A percentile compares a stretch with the other conserved stretches of the same genome.
These are phyloP conservation scores for Buxus sempervirens DNA, from an alignment of 164 flowering plant species.

Conservation along the genomic window DNA sequence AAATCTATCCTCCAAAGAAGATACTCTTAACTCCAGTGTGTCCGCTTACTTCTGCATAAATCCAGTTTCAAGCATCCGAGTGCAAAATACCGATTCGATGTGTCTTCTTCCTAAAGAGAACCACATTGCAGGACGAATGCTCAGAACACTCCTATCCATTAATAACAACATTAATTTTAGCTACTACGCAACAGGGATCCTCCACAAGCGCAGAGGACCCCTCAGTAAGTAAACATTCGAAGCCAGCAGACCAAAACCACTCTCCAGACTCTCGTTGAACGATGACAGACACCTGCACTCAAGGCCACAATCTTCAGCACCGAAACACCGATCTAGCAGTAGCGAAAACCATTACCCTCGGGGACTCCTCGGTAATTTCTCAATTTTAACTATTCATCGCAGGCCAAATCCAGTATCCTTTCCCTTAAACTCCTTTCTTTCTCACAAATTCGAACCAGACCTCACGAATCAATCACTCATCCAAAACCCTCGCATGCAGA, in stretches of 20 bases:
- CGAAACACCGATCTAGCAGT: neutral
- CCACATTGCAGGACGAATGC: conserved; percentile 8
- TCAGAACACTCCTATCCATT: conserved; percentile 5
- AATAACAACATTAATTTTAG: conserved; percentile 1
- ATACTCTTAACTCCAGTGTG: neutral
- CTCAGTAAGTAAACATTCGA: conserved; percentile 37
- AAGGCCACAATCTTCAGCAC: neutral
- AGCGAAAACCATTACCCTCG: neutral
- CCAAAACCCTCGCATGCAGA: neutral
- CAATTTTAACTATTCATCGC: neutral
- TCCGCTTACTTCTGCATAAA: neutral
- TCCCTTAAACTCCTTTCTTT: neutral
- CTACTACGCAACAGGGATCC: conserved; percentile 44
- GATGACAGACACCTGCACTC: neutral
- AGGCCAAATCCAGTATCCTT: neutral
- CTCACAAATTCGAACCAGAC: neutral
- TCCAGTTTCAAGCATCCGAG: neutral
- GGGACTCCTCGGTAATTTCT: neutral
- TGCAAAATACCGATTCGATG: neutral
- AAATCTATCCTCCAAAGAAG: neutral
- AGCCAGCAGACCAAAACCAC: conserved; percentile 25
- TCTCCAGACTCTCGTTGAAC: conserved; percentile 1
- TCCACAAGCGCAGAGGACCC: conserved; percentile 58
- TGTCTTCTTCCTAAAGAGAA: conserved; percentile 1
- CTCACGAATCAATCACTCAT: neutral